A percentile compares a stretch with the other conserved stretches of the same genome.
Evolutionary conservation across 2,329 filamentous ascomycete genomes (phyloP).

Genomic region (Fusarium sp.): DNA sequence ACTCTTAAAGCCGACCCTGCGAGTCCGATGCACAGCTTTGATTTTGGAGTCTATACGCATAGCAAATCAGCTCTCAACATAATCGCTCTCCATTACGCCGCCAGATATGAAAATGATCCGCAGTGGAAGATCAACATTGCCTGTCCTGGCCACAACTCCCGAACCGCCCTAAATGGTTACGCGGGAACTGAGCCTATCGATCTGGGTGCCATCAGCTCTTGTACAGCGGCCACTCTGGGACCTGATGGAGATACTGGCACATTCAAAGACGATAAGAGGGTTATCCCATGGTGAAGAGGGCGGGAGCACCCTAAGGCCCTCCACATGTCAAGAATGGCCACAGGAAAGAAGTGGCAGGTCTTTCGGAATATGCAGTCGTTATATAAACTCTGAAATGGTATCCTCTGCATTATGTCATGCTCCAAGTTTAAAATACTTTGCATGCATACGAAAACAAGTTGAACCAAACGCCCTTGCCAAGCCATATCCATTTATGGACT

Average conservation of each 20-base stretch:
- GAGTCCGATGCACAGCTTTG: neutral
- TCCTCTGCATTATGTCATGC: constrained; percentile 33
- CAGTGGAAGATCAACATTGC: constrained; percentile 25
- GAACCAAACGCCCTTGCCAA: constrained; percentile 34
- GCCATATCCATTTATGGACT: constrained; percentile 11
- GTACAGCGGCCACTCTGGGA: neutral
- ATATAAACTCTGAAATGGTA: constrained; percentile 35
- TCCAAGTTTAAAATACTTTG: constrained; percentile 24
- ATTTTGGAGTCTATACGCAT: constrained; percentile 22
- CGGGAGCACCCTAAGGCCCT: too few species aligned
- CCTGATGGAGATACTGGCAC: constrained; percentile 10
- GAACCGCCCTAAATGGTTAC: constrained; percentile 20
- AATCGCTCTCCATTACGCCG: constrained; percentile 27
- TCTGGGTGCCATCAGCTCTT: constrained; percentile 17
- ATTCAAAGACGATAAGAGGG: constrained; percentile 12
- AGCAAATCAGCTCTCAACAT: constrained; percentile 37
- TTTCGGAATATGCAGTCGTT: constrained; percentile 28
- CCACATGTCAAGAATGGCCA: neutral
- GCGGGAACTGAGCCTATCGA: neutral
- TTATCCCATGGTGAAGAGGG: constrained; percentile 16
- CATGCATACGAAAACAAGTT: constrained; percentile 24
- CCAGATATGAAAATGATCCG: constrained; percentile 10
- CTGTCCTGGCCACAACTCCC: constrained; percentile 18
- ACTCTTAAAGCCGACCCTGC: constrained; percentile 18
- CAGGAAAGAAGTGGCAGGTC: neutral